Evolutionary conservation across 176 grass and related monocot species (phyloP).

Genomic region (Carex littledalei): DNA sequence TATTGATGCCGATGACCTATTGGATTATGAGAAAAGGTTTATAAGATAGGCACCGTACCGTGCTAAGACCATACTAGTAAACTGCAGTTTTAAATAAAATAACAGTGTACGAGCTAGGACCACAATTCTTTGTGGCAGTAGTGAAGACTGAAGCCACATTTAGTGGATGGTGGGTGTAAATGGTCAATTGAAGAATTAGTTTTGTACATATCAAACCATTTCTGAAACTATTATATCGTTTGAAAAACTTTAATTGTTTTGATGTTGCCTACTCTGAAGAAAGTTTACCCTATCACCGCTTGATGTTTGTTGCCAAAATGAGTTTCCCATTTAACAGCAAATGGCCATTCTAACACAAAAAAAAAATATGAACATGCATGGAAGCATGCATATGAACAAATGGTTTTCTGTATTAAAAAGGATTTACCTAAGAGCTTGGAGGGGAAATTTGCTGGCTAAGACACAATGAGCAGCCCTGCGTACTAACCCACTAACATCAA

Average conservation of each 20-base stretch:
- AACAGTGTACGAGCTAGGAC: not conserved
- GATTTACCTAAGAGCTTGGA: conserved; percentile 72
- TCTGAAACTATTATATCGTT: not conserved
- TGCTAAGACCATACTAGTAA: not conserved
- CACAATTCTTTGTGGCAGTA: not conserved
- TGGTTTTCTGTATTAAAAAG: not conserved
- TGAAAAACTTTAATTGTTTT: not conserved
- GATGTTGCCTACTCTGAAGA: not conserved
- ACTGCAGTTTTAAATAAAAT: not conserved
- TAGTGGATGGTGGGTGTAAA: not conserved
- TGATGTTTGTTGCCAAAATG: not conserved
- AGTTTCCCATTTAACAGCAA: not conserved
- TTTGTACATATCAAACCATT: not conserved
- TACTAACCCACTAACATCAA: conserved; percentile 63
- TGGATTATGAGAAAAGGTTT: not conserved
- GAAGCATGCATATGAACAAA: conserved; percentile 14
- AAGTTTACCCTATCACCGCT: not conserved
- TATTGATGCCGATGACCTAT: not conserved
- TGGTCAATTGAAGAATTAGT: not conserved
- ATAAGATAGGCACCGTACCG: not conserved
- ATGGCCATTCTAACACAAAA: not conserved
- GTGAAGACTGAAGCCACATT: not conserved
- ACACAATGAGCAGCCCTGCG: conserved; percentile 67
- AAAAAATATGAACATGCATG: conserved; percentile 1
- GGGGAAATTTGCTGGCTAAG: conserved; percentile 77